These are phyloP conservation scores for Podospora comata DNA, from an alignment of 495 filamentous ascomycete species.

Conservation along the genomic window DNA sequence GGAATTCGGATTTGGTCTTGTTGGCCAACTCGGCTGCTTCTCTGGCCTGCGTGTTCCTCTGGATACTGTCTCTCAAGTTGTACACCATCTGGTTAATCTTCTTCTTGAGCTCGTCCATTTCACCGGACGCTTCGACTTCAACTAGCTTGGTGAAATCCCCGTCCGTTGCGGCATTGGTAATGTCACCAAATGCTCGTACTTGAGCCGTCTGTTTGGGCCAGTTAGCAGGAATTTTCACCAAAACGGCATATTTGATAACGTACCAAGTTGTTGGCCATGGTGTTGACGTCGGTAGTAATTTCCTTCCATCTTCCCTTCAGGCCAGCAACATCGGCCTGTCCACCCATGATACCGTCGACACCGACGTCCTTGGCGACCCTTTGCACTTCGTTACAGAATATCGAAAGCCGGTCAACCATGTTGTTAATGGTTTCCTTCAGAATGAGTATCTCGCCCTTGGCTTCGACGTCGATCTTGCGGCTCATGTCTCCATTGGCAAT, in stretches of 20 bases:
- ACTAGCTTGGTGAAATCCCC: slow-evolving; percentile 97
- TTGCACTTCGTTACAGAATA: slow-evolving; percentile 96
- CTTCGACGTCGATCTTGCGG: slow-evolving; percentile 93
- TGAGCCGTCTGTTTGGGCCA: slow-evolving; percentile 65
- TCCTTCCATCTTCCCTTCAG: slow-evolving; percentile 97
- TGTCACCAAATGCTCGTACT: slow-evolving; percentile 96
- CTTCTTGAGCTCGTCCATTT: slow-evolving; percentile 98
- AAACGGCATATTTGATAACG: slow-evolving; percentile 16
- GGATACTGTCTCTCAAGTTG: slow-evolving; percentile 92
- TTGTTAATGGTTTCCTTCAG: slow-evolving; percentile 98
- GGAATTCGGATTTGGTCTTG: slow-evolving; percentile 97
- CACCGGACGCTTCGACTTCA: slow-evolving; percentile 95
- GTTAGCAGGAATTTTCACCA: slow-evolving; percentile 15
- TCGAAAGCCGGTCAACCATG: slow-evolving; percentile 95
- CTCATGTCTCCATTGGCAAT: slow-evolving; percentile 92
- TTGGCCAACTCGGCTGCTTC: slow-evolving; percentile 97
- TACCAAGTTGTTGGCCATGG: slow-evolving; percentile 91
- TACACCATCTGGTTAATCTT: slow-evolving; percentile 99
- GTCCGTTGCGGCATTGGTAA: slow-evolving; percentile 93
- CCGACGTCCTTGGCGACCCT: slow-evolving; percentile 95
- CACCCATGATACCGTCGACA: slow-evolving; percentile 98
- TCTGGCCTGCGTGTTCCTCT: slow-evolving; percentile 93
- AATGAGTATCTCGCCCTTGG: slow-evolving; percentile 89
- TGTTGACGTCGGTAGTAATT: slow-evolving; percentile 96
- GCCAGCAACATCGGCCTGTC: slow-evolving; percentile 91